Conservation (phyloP, 2,329 filamentous ascomycete species). For the Fusarium miscanthi region DNA sequence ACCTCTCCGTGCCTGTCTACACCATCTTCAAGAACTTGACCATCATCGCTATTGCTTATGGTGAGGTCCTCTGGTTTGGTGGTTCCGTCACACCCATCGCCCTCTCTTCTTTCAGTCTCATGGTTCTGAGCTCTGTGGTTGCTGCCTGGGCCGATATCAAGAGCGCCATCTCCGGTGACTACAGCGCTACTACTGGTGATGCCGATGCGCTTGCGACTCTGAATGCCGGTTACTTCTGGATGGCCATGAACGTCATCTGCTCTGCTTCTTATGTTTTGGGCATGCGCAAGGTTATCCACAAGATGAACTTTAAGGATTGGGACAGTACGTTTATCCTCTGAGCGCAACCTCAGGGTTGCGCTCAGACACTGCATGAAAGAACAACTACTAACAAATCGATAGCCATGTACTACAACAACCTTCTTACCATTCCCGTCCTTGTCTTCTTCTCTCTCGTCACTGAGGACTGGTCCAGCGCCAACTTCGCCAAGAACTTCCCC, state of each 20-base stretch:
- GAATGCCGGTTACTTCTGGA: conserved; percentile 97
- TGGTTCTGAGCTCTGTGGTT: conserved; percentile 94
- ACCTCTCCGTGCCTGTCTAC: conserved; percentile 96
- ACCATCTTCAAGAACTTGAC: conserved; percentile 99
- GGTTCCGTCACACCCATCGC: conserved; percentile 88
- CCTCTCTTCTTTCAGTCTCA: conserved; percentile 92
- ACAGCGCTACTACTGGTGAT: conserved; percentile 51
- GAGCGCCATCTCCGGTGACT: conserved; percentile 76
- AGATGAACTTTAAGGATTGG: conserved; percentile 99
- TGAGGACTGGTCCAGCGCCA: conserved; percentile 92
- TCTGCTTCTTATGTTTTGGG: conserved; percentile 88
- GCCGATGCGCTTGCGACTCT: conserved; percentile 83
- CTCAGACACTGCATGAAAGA: not conserved
- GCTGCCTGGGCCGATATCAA: conserved; percentile 98
- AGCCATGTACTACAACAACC: conserved; percentile 99
- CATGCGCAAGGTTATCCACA: conserved; percentile 99
- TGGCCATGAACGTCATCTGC: conserved; percentile 96
- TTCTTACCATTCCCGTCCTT: conserved; percentile 93
- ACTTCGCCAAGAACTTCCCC: conserved; percentile 90
- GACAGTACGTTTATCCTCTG: conserved; percentile 77
- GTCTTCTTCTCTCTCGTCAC: conserved; percentile 81
- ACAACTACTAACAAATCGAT: conserved; percentile 46
- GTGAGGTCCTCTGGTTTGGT: conserved; percentile 98
- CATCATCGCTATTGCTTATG: conserved; percentile 97
- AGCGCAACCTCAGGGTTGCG: not conserved